A percentile compares a stretch with the other conserved stretches of the same genome.
phyloP scores from a whole-genome alignment of 2,329 filamentous ascomycete species.

The Aspergillus uvarum region DNA sequence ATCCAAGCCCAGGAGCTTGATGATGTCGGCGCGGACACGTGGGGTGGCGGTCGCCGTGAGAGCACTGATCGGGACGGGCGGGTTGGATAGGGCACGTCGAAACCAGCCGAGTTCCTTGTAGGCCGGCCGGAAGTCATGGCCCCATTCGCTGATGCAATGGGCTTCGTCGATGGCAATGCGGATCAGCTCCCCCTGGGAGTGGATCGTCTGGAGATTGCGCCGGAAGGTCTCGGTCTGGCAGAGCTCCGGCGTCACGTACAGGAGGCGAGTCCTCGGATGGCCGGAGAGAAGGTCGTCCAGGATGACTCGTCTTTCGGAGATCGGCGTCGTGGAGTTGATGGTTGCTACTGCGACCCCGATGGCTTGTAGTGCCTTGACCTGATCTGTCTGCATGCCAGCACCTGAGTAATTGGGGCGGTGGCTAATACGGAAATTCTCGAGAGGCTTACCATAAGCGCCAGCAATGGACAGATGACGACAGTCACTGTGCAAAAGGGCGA shows the following conservation, averaged over 20 bases:
- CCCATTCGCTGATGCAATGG: slow-evolving; percentile 97
- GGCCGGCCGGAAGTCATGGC: slow-evolving; percentile 91
- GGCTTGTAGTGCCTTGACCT: slow-evolving; percentile 75
- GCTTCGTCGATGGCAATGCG: slow-evolving; percentile 91
- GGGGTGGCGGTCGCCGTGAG: slow-evolving; percentile 87
- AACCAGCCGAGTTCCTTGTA: slow-evolving; percentile 89
- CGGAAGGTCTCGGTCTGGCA: slow-evolving; percentile 78
- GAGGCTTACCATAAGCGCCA: slow-evolving; percentile 75
- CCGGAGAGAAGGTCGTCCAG: slow-evolving; percentile 81
- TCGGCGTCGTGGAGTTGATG: slow-evolving; percentile 78
- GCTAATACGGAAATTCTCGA: not conserved
- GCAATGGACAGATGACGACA: slow-evolving; percentile 82
- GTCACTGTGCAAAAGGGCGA: slow-evolving; percentile 59
- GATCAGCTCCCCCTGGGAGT: slow-evolving; percentile 80
- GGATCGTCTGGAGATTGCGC: slow-evolving; percentile 67
- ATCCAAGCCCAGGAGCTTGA: slow-evolving; percentile 70
- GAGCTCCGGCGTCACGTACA: slow-evolving; percentile 92
- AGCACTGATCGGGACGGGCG: slow-evolving; percentile 85
- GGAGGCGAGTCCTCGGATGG: slow-evolving; percentile 75
- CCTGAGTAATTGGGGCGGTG: not conserved
- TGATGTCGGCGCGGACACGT: slow-evolving; percentile 78
- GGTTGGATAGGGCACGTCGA: slow-evolving; percentile 62
- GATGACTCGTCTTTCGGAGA: slow-evolving; percentile 64
- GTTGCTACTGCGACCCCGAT: slow-evolving; percentile 78
- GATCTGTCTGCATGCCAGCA: slow-evolving; percentile 68